These are phyloP conservation scores for Botrytis fabae DNA, from an alignment of 2,329 filamentous ascomycete species.

Conservation along the genomic window DNA sequence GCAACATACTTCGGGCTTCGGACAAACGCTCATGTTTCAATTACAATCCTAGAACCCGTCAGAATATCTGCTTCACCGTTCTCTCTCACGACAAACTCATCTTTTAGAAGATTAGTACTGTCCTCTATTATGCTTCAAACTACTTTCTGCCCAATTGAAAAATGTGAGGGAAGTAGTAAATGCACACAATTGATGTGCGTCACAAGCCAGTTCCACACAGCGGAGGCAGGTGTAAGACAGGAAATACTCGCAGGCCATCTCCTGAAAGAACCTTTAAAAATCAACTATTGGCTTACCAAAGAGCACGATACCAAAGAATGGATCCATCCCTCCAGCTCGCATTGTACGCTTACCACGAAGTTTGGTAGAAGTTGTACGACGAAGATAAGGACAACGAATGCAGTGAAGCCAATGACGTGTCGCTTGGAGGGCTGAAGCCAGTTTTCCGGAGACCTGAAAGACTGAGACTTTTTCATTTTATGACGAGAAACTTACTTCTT, in stretches of 20 bases:
- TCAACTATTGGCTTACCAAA: constrained; percentile 46
- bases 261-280: not conserved
- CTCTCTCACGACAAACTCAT: constrained; percentile 54
- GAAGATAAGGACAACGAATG: not conserved
- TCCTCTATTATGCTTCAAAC: not conserved
- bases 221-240: not conserved
- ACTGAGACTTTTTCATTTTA: not conserved
- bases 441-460: not conserved
- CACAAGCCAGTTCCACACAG: not conserved
- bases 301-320: constrained; percentile 65
- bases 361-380: not conserved
- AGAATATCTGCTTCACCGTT: constrained; percentile 55
- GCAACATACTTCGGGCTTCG: not conserved
- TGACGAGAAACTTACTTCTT: not conserved
- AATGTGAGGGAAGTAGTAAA: not conserved
- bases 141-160: not conserved
- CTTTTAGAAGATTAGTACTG: constrained; percentile 27
- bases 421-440: not conserved
- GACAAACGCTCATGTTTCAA: not conserved
- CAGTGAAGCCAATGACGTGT: not conserved
- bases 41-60: constrained; percentile 47
- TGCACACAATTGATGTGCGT: not conserved
- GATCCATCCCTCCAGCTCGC: constrained; percentile 51
- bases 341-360: constrained; percentile 43
- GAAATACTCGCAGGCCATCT: not conserved